A percentile compares a stretch with the other conserved stretches of the same genome.
Evolutionary conservation across 345 rosid species (phyloP).

Genomic region (Alliaria petiolata): DNA sequence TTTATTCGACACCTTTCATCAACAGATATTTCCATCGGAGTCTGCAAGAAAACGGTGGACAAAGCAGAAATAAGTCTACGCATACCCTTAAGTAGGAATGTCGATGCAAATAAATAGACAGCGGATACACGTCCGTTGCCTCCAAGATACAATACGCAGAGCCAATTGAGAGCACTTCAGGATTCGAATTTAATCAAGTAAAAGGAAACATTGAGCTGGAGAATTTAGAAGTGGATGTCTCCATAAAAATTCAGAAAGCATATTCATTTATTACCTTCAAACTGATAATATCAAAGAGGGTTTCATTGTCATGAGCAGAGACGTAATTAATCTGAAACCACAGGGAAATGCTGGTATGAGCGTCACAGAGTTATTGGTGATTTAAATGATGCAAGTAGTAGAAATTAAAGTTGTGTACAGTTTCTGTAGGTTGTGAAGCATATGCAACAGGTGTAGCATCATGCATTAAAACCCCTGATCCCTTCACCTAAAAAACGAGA

Average conservation of each 20-base stretch:
- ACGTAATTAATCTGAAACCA: constrained; percentile 72
- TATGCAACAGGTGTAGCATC: constrained; percentile 79
- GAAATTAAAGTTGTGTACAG: constrained; percentile 43
- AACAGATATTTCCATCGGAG: constrained; percentile 67
- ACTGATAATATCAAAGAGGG: constrained; percentile 78
- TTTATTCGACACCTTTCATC: constrained; percentile 86
- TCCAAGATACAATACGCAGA: not conserved
- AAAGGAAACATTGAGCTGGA: not conserved
- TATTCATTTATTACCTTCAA: constrained; percentile 56
- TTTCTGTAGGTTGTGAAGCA: constrained; percentile 67
- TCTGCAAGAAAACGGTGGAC: constrained; percentile 42
- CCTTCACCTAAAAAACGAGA: constrained; percentile 60
- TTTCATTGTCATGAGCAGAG: constrained; percentile 99
- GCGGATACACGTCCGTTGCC: not conserved
- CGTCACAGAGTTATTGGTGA: not conserved
- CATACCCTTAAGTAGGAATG: not conserved
- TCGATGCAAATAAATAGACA: not conserved
- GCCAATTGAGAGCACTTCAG: not conserved
- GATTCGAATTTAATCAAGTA: not conserved
- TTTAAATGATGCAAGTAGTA: not conserved
- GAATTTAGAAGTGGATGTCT: not conserved
- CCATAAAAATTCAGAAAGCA: not conserved
- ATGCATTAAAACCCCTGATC: constrained; percentile 63
- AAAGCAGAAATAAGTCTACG: constrained; percentile 15
- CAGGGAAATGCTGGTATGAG: constrained; percentile 7